Percentiles rank a stretch among this genome's conserved stretches.
Conservation (phyloP, 225 moss, liverwort and hornwort species). For the Sphagnum contortum region DNA sequence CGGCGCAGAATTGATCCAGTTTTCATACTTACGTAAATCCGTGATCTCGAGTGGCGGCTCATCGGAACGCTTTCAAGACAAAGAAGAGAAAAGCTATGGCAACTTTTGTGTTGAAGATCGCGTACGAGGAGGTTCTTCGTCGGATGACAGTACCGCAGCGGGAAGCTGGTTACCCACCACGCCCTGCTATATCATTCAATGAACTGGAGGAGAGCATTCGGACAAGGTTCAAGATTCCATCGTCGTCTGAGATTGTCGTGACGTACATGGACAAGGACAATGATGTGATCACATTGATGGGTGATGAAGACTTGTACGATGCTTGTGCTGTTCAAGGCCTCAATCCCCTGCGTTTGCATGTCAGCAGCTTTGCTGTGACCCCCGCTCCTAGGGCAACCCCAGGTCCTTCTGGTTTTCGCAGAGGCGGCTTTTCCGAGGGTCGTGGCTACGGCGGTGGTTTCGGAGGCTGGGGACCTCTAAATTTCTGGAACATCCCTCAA, state of each 20-base stretch:
- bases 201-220: constrained; percentile 56
- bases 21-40: too few relatives aligned
- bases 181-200: constrained; percentile 31
- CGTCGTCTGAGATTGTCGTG: constrained; percentile 28
- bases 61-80: too few relatives aligned
- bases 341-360: constrained; percentile 69
- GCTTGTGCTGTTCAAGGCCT: constrained; percentile 55
- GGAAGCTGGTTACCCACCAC: neutral
- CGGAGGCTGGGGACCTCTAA: constrained; percentile 18
- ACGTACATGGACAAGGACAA: constrained; percentile 68
- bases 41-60: too few relatives aligned
- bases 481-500: too few relatives aligned
- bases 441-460: constrained; percentile 19
- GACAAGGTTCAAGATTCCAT: constrained; percentile 50
- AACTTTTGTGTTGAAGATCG: constrained; percentile 25
- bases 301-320: constrained; percentile 53
- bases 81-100: too few relatives aligned
- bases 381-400: neutral
- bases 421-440: constrained; percentile 21
- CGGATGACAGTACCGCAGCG: constrained; percentile 31
- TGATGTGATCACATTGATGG: constrained; percentile 68
- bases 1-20: too few relatives aligned
- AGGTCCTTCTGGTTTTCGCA: constrained; percentile 23
- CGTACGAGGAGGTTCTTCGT: constrained; percentile 58
- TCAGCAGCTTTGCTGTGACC: constrained; percentile 4